Evolutionary conservation across 768 basidiomycete species (phyloP).

Genomic region (Leucogyrophana mollusca): DNA sequence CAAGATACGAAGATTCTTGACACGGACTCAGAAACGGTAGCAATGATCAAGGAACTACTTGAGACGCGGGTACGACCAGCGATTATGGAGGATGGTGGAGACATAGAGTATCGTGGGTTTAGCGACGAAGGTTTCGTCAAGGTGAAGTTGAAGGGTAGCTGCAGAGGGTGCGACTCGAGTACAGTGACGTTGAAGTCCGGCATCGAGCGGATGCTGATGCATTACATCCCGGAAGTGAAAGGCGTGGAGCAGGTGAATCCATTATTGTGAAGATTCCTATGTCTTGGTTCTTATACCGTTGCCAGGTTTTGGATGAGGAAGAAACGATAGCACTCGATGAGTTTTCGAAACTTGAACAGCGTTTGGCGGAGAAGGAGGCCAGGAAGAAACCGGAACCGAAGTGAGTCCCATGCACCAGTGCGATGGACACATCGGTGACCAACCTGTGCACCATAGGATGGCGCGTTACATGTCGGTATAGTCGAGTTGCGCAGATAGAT

Average conservation of each 20-base stretch:
- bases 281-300: background rate
- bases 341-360: constrained; percentile 84
- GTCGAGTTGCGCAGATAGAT: background rate
- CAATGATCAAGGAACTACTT: constrained; percentile 97
- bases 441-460: constrained; percentile 48
- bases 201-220: constrained; percentile 98
- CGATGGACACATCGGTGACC: constrained; percentile 3
- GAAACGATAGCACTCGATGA: constrained; percentile 85
- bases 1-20: constrained; percentile 94
- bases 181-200: constrained; percentile 95
- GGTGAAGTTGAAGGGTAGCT: constrained; percentile 95
- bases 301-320: constrained; percentile 85
- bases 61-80: constrained; percentile 95
- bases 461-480: constrained; percentile 82
- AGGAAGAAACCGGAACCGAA: constrained; percentile 39
- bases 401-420: constrained; percentile 44
- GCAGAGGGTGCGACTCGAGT: constrained; percentile 92
- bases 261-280: background rate
- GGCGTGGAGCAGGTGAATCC: constrained; percentile 78
- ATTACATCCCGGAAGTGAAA: constrained; percentile 96
- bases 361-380: constrained; percentile 44
- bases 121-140: constrained; percentile 79
- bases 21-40: constrained; percentile 93
- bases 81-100: constrained; percentile 99
- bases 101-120: constrained; percentile 95